Evolutionary conservation across 257 asterid species (phyloP).

Genomic region (Ilex aquifolium): DNA sequence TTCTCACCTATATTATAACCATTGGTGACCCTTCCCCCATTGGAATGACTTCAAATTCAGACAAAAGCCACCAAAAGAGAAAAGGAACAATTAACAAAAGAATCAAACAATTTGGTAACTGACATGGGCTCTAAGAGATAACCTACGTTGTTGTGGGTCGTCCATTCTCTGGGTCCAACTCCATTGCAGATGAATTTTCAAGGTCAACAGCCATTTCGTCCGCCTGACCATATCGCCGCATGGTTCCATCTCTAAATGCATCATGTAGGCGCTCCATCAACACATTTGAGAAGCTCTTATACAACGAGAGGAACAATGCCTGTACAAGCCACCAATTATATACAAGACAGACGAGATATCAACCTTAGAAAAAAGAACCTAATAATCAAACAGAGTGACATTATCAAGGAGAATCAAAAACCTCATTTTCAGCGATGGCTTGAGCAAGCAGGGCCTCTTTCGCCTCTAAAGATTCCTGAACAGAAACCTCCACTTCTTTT

Average conservation of each 20-base stretch:
- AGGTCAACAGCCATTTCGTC: constrained; percentile 82
- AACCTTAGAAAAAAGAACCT: constrained; percentile 1
- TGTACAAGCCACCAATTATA: constrained; percentile 25
- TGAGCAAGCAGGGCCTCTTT: constrained; percentile 85
- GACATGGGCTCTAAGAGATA: constrained; percentile 1
- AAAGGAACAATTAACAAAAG: background rate
- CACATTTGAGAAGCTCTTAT: constrained; percentile 62
- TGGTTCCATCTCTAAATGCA: constrained; percentile 49
- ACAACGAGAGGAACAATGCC: constrained; percentile 67
- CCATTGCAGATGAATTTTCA: constrained; percentile 64
- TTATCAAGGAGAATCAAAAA: constrained; percentile 7
- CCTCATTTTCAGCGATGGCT: constrained; percentile 86
- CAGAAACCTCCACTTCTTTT: constrained; percentile 58
- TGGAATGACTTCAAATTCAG: constrained; percentile 33
- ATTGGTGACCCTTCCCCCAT: constrained; percentile 39
- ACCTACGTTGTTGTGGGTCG: constrained; percentile 56
- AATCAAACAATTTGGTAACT: background rate
- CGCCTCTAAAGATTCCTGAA: constrained; percentile 74
- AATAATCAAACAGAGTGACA: background rate
- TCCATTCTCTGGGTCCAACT: constrained; percentile 60
- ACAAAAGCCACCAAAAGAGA: constrained; percentile 7
- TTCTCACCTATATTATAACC: constrained; percentile 68
- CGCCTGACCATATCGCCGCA: constrained; percentile 37
- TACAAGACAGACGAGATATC: constrained; percentile 12
- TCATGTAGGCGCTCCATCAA: constrained; percentile 71